Percentiles rank a stretch among this genome's conserved stretches.
phyloP scores from a whole-genome alignment of 1,284 basidiomycete genomes.

The Phellinidium pouzarii region DNA sequence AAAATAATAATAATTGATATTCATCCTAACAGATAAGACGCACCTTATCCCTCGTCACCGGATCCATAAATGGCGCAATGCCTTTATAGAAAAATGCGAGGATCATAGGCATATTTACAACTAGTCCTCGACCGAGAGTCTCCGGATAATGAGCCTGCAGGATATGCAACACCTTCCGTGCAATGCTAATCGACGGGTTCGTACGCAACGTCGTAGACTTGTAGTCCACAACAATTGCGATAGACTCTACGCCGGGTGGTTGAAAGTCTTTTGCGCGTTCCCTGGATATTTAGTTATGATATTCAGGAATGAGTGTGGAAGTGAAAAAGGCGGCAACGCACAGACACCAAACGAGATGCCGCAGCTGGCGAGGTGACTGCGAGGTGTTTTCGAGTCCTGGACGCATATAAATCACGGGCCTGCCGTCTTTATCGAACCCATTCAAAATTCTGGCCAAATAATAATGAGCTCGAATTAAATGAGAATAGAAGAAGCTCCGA shows the following conservation, averaged over 20 bases:
- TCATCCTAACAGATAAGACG: conserved; percentile 17
- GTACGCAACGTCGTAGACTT: conserved; percentile 72
- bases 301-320: conserved; percentile 10
- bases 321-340: conserved; percentile 34
- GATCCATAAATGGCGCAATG: conserved; percentile 84
- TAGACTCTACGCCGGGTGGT: conserved; percentile 75
- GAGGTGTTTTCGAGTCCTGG: conserved; percentile 80
- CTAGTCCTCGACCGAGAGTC: conserved; percentile 79
- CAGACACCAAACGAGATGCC: conserved; percentile 80
- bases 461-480: not conserved
- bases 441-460: conserved; percentile 55
- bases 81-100: conserved; percentile 85
- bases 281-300: conserved; percentile 31
- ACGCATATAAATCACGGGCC: conserved; percentile 80
- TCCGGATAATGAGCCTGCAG: conserved; percentile 91
- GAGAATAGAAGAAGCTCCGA: not conserved
- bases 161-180: conserved; percentile 74
- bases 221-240: conserved; percentile 82
- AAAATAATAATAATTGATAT: conserved; percentile 1
- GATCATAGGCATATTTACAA: conserved; percentile 76
- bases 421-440: conserved; percentile 77
- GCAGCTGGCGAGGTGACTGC: conserved; percentile 66
- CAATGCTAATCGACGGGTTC: conserved; percentile 75
- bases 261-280: conserved; percentile 83
- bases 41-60: conserved; percentile 85